Percentiles rank a stretch among this genome's conserved stretches.
Conservation (phyloP, 495 filamentous ascomycete species). For the Elasticomyces elasticus region DNA sequence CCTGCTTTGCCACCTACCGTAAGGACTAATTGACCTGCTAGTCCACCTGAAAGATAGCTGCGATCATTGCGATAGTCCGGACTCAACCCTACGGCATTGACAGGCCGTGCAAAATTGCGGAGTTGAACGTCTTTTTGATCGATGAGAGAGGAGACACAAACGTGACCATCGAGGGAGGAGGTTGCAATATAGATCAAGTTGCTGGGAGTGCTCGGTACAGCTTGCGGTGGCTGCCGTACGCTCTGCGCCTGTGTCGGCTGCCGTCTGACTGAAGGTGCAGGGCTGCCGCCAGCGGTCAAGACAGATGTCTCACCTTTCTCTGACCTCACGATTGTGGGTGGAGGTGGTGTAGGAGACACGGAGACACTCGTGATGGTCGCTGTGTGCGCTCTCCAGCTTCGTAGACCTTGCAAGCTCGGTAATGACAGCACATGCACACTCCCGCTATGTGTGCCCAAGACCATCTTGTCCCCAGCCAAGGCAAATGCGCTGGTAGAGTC, state of each 20-base stretch:
- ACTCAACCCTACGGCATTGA: constrained; percentile 81
- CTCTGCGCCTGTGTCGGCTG: background rate
- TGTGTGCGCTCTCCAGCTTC: constrained; percentile 81
- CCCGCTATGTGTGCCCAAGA: constrained; percentile 92
- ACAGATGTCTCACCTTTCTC: constrained; percentile 1
- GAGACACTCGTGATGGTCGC: constrained; percentile 84
- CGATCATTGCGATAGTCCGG: constrained; percentile 85
- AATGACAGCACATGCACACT: constrained; percentile 84
- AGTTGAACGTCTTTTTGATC: constrained; percentile 73
- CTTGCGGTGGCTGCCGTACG: constrained; percentile 24
- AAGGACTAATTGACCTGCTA: constrained; percentile 82
- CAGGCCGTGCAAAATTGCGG: constrained; percentile 84
- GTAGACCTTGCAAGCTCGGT: constrained; percentile 65
- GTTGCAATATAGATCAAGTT: constrained; percentile 88
- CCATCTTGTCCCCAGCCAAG: constrained; percentile 93
- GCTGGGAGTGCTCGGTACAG: constrained; percentile 58
- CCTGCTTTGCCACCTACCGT: constrained; percentile 72
- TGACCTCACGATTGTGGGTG: constrained; percentile 32
- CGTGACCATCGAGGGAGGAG: constrained; percentile 89
- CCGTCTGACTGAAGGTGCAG: background rate
- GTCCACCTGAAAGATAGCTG: constrained; percentile 79
- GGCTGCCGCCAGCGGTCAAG: background rate
- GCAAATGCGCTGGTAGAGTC: constrained; percentile 87
- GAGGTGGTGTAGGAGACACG: constrained; percentile 80
- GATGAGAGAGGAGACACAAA: constrained; percentile 75